Evolutionary conservation across 768 basidiomycete species (phyloP).

Genomic region (Tephrocybe sp.): DNA sequence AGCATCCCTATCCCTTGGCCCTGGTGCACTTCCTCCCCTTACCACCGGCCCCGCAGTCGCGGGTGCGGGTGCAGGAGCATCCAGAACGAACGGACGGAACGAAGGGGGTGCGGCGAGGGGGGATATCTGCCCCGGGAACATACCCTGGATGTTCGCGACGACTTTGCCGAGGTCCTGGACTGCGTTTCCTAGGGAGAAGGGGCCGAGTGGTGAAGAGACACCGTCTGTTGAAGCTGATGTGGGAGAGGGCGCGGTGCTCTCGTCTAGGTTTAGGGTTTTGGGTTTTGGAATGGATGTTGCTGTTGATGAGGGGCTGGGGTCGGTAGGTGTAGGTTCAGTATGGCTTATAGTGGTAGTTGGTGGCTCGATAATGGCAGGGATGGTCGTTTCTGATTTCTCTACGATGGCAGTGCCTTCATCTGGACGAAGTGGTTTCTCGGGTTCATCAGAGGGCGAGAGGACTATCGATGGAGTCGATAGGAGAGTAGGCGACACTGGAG

Average conservation of each 20-base stretch:
- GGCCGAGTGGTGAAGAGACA: constrained; percentile 16
- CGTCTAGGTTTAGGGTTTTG: background rate
- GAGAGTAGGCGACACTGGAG: background rate
- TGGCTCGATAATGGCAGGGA: too few relatives aligned
- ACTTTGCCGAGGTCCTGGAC: constrained; percentile 18
- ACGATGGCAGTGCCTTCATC: too few relatives aligned
- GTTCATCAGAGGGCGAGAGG: constrained; percentile 8
- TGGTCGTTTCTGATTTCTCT: too few relatives aligned
- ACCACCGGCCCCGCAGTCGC: too few relatives aligned
- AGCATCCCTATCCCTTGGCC: too few relatives aligned
- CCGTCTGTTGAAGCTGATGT: background rate
- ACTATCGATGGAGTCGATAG: constrained; percentile 9
- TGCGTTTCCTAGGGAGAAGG: constrained; percentile 18
- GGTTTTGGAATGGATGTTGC: background rate
- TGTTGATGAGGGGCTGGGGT: too few relatives aligned
- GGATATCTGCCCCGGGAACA: constrained; percentile 21
- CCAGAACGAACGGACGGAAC: constrained; percentile 11
- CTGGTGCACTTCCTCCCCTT: too few relatives aligned
- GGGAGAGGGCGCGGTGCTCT: background rate
- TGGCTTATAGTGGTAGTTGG: too few relatives aligned
- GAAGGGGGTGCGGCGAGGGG: constrained; percentile 13
- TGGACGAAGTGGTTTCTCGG: background rate
- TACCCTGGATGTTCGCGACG: constrained; percentile 20
- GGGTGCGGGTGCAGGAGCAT: background rate
- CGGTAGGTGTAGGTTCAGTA: too few relatives aligned